A percentile compares a stretch with the other conserved stretches of the same genome.
Evolutionary conservation across 371 early-diverging fungal genomes (phyloP).

Genomic region (Conidiobolus incongruus): DNA sequence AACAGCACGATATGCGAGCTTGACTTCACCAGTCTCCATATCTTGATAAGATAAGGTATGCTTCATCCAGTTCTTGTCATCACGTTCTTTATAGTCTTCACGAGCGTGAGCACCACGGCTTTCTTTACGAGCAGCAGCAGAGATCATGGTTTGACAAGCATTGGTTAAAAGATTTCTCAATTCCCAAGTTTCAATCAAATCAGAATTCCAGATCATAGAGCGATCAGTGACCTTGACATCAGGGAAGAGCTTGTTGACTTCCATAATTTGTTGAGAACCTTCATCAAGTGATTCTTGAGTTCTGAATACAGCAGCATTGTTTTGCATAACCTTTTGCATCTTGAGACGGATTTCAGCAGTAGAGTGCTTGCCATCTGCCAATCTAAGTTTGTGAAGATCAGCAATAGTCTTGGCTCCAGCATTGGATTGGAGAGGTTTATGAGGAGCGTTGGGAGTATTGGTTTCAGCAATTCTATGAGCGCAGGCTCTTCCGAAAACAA

Average conservation of each 20-base stretch:
- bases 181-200: conserved; percentile 86
- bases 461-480: conserved; percentile 85
- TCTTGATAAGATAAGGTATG: conserved; percentile 90
- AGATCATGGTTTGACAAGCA: conserved; percentile 90
- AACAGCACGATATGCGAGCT: conserved; percentile 67
- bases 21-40: conserved; percentile 52
- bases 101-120: conserved; percentile 96
- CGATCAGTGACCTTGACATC: conserved; percentile 81
- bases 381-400: conserved; percentile 81
- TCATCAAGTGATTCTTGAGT: conserved; percentile 77
- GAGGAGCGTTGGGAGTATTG: conserved; percentile 65
- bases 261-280: conserved; percentile 65
- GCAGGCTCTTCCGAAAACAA: conserved; percentile 91
- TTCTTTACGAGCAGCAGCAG: conserved; percentile 89
- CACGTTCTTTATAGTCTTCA: conserved; percentile 75
- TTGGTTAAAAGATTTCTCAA: conserved; percentile 92
- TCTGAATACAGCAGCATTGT: conserved; percentile 92
- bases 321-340: conserved; percentile 97
- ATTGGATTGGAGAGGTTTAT: conserved; percentile 55
- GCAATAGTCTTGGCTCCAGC: conserved; percentile 74
- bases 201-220: conserved; percentile 95
- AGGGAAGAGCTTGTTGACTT: conserved; percentile 52
- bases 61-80: conserved; percentile 94
- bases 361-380: conserved; percentile 46
- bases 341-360: conserved; percentile 77